Percentiles rank a stretch among this genome's conserved stretches.
phyloP scores from a whole-genome alignment of 768 basidiomycete species.

The Serendipita sp. region DNA sequence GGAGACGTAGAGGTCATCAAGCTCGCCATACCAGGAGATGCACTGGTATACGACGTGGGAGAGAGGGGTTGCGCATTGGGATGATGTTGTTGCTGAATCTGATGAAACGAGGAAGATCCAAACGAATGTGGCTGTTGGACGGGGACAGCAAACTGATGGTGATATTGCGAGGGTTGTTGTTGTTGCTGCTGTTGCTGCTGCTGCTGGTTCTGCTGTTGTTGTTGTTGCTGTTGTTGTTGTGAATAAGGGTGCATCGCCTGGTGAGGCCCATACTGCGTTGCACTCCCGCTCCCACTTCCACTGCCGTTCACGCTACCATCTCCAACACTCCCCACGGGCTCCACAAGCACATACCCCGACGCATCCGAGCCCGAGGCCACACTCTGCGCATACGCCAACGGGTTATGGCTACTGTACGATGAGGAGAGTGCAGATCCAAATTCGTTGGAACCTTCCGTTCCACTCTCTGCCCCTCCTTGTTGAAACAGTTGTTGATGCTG shows the following conservation, averaged over 20 bases:
- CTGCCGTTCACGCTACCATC: no score
- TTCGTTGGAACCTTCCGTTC: no score
- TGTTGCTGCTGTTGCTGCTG: neutral
- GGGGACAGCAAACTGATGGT: neutral
- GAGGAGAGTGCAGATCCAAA: no score
- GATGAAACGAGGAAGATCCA: neutral
- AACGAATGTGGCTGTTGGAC: neutral
- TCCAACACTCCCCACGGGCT: no score
- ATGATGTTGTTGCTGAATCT: neutral
- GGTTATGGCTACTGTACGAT: no score
- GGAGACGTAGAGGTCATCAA: neutral
- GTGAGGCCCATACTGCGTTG: no score
- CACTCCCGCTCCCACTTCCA: no score
- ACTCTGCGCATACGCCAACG: no score
- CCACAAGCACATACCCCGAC: no score
- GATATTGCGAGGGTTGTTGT: neutral
- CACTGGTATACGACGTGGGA: neutral
- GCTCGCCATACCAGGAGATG: neutral
- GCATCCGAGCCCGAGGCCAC: no score
- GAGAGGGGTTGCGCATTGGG: neutral
- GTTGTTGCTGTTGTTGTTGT: neutral
- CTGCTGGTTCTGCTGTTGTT: neutral
- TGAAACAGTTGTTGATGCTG: no score
- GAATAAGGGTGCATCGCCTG: neutral
- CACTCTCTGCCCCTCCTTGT: no score